Evolutionary conservation across 306 rosid genomes (phyloP).

Genomic region (Citrullus mucosospermus): DNA sequence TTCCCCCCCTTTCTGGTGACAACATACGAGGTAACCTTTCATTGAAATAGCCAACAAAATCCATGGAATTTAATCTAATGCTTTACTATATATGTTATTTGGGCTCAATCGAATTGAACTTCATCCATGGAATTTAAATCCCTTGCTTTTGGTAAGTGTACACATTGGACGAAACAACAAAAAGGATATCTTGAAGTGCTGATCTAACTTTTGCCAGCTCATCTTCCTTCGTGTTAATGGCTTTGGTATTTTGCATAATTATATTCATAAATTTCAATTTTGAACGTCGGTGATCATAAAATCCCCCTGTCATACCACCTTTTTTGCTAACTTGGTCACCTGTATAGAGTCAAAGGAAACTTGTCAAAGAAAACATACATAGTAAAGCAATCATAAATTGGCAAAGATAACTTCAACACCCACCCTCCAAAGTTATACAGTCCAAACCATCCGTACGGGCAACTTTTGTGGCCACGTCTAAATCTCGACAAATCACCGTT

Average conservation of each 20-base stretch:
- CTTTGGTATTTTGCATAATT: slow-evolving; percentile 39
- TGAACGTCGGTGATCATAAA: slow-evolving; percentile 88
- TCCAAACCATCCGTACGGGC: slow-evolving; percentile 81
- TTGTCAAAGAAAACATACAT: slow-evolving; percentile 14
- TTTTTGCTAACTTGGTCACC: slow-evolving; percentile 99
- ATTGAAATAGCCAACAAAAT: background rate
- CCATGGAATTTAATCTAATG: no score
- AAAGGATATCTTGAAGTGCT: slow-evolving; percentile 86
- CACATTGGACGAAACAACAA: background rate
- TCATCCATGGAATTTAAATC: background rate
- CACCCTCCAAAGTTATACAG: slow-evolving; percentile 96
- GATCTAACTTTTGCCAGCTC: slow-evolving; percentile 54
- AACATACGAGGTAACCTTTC: background rate
- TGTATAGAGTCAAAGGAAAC: slow-evolving; percentile 17
- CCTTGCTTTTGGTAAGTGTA: background rate
- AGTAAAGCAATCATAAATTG: background rate
- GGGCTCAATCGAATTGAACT: background rate
- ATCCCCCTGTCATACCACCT: slow-evolving; percentile 99
- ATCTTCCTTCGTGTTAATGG: slow-evolving; percentile 37
- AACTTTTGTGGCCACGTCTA: slow-evolving; percentile 90
- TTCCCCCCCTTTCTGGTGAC: background rate
- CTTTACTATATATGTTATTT: background rate
- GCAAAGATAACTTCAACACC: slow-evolving; percentile 9
- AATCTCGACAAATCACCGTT: slow-evolving; percentile 83
- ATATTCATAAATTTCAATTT: slow-evolving; percentile 76